A percentile compares a stretch with the other conserved stretches of the same genome.
phyloP scores from a whole-genome alignment of 345 rosid genomes.

The Punica granatum region DNA sequence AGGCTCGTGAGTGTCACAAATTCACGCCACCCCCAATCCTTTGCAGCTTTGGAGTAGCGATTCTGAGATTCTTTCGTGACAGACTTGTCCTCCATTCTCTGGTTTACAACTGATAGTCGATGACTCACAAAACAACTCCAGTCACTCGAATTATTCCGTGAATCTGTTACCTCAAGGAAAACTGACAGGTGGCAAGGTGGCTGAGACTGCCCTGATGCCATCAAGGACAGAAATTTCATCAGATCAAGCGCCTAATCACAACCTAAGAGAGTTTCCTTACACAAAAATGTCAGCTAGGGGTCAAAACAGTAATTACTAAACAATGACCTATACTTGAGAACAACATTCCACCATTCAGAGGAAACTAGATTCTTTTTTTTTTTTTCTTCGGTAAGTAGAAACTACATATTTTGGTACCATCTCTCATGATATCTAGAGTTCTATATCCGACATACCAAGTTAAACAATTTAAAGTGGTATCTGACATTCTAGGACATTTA shows the following conservation, averaged over 20 bases:
- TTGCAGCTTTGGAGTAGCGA: constrained; percentile 98
- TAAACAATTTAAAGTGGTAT: too few relatives aligned
- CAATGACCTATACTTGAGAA: too few relatives aligned
- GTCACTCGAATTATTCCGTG: constrained; percentile 77
- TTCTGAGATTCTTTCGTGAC: constrained; percentile 98
- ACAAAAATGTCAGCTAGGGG: not conserved
- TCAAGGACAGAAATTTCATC: constrained; percentile 25
- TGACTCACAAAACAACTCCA: constrained; percentile 99
- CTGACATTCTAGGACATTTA: too few relatives aligned
- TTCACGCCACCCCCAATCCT: constrained; percentile 99
- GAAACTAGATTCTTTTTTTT: too few relatives aligned
- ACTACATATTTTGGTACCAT: too few relatives aligned
- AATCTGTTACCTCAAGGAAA: constrained; percentile 99
- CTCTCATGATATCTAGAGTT: too few relatives aligned
- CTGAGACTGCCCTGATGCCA: constrained; percentile 99
- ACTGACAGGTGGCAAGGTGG: constrained; percentile 99
- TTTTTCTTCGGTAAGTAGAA: too few relatives aligned
- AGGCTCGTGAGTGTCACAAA: constrained; percentile 96
- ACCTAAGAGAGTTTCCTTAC: not conserved
- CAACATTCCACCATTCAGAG: too few relatives aligned
- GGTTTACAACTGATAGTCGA: constrained; percentile 90
- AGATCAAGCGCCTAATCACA: constrained; percentile 3
- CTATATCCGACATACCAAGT: too few relatives aligned
- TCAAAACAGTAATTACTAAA: not conserved
- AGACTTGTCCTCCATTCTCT: constrained; percentile 83